Conservation (phyloP, 2,329 filamentous ascomycete species). For the Ceratocystis destructans region DNA sequence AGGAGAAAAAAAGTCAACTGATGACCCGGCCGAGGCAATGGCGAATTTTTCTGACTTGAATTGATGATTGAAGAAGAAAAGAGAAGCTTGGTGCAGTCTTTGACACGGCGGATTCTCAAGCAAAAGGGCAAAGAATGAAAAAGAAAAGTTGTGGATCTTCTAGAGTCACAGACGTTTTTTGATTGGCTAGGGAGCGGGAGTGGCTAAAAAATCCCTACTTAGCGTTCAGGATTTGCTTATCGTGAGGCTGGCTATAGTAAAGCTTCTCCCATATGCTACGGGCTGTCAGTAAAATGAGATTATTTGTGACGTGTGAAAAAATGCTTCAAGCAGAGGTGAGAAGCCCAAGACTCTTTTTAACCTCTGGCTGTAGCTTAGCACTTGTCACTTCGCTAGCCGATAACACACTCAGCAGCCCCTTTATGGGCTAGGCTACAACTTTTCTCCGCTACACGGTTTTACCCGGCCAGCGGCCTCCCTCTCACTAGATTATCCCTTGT, state of each 20-base stretch:
- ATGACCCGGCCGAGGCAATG: no score
- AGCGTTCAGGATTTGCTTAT: background rate
- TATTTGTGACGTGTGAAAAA: background rate
- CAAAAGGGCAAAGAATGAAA: background rate
- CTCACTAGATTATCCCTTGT: background rate
- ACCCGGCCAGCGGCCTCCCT: background rate
- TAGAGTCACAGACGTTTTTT: background rate
- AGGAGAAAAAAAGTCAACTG: background rate
- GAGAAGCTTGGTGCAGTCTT: background rate
- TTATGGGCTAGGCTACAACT: background rate
- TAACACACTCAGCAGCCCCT: background rate
- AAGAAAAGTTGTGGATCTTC: background rate
- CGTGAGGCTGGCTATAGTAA: constrained; percentile 1
- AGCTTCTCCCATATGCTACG: background rate
- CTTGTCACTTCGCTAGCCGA: background rate
- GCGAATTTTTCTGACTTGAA: background rate
- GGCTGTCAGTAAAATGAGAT: background rate
- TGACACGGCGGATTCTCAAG: background rate
- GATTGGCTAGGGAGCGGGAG: background rate
- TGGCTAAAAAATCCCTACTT: background rate
- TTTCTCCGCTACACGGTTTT: background rate
- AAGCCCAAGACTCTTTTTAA: background rate
- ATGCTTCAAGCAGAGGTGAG: background rate
- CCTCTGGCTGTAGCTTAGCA: background rate
- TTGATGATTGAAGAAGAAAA: background rate